Base-by-base conservation (phyloP, 805 yeast species). In the Nematodospora valgi region DNA sequence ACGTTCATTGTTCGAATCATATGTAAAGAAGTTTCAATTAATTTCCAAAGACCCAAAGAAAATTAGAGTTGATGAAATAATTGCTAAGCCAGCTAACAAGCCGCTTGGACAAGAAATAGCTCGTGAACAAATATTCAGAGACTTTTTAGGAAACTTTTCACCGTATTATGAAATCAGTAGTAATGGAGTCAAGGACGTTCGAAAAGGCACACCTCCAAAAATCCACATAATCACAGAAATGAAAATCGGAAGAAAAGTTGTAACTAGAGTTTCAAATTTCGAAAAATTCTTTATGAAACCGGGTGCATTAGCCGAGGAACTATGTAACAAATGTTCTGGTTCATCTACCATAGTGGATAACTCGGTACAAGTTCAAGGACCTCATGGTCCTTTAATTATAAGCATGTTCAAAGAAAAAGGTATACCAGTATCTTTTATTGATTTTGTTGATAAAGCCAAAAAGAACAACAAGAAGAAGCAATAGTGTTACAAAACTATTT, bases 241-340 rank as follows among this genome's bases (percentile, higher is more conserved):
- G 42, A 83, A 85, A 46, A 79, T 83, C 40, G 95, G 97, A 1
- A 70, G 94, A 36, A 91, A 88, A 54, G 65, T 80, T 4, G 75
- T 88, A 12, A 91, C 98, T 0, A 68, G 79, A 23, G 74, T 89
- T 1, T 66, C 73, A 12, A 82, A 86, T 40, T 70, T 85, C 42
- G 95, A 86, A 41, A 62, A 65, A 5, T 91, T 76, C 55, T 68
- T 71, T 35, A 71, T 91, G 23, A 80, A 78, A 38, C 73, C 86
- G 0, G 78, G 75, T 19, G 68, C 68, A 7, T 58, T 93, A 12
- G 80, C 94, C 2, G 78, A 76, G 20, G 82, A 78, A 28, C 59
- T 91, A 43, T 78, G 82, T 40, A 77, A 78, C 14, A 80, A 79
- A 44, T 93, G 98, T 55, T 89, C 96, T 9, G 96, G 96, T 0